Base-by-base conservation (phyloP, 2,329 filamentous ascomycete genomes). In the Sclerotinia borealis region DNA sequence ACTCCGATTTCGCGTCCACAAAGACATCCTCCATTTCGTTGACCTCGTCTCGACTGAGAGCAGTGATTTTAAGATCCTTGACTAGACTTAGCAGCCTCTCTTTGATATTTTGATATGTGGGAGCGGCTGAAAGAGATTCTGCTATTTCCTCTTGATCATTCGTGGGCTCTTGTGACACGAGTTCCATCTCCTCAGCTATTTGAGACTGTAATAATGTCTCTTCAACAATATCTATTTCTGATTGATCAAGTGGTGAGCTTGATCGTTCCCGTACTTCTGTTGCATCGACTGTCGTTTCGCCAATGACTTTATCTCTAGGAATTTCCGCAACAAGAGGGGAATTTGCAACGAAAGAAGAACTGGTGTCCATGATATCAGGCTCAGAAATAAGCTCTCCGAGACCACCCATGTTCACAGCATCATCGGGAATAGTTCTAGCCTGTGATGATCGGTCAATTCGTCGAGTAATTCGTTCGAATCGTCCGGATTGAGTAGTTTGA, bases 11-110 rank as follows among this genome's bases (percentile, higher is more conserved):
- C 68, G 93, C 85, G 74, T 93, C 89, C 78, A 93, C 91, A 72
- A 95, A 80, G 70, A 91, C 78, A 72, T 93, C 88, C 72, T 95
- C 91, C 68, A 95, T 81, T 72, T 88, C 81, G 64, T 86, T 82
- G 60, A 92, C 84, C 65, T 91, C 86, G 13, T 83, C 79, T 13
- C 84, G 81, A 19, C 85, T 85, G 48, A 96, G 76, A 19, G 83
- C 79, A 27, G 86, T 79, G 34, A 77, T 77, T 61, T 81, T 83
- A 64, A 92, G 79, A 67, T 85, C 81, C 25, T 80, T 79, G 29
- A 95, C 75, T 0, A 89, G 79, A 77, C 78, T 66, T 77, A 80
- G 49, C 89, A 79, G 43, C 81, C 78, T 64, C 75, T 75, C 65
- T 86, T 78, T 64, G 90, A 85, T 68, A 76, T 78, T 65, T 77